These are phyloP conservation scores for Aphanocladium album DNA, from an alignment of 2,329 filamentous ascomycete species.

Conservation along the genomic window DNA sequence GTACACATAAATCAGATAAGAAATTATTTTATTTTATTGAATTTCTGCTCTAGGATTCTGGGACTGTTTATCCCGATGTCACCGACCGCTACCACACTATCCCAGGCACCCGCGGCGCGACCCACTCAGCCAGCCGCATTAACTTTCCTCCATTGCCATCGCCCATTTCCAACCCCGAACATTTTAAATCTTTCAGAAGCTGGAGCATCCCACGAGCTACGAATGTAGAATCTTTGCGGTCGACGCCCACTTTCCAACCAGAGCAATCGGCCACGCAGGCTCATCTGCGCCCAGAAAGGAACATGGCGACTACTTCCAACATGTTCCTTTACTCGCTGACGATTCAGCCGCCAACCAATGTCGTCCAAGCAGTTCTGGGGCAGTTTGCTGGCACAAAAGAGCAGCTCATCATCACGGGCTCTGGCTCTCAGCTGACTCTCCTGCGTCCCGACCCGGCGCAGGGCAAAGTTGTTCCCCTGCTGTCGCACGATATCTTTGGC, in stretches of 20 bases:
- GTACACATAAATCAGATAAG: too few species aligned
- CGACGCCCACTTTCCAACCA: slow-evolving; percentile 10
- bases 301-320: slow-evolving; percentile 95
- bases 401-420: slow-evolving; percentile 93
- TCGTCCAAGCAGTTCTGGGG: slow-evolving; percentile 86
- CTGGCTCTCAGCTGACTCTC: slow-evolving; percentile 83
- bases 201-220: slow-evolving; percentile 10
- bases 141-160: slow-evolving; percentile 13
- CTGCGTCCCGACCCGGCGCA: slow-evolving; percentile 80
- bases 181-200: slow-evolving; percentile 12
- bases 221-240: slow-evolving; percentile 12
- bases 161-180: not conserved
- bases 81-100: too few species aligned
- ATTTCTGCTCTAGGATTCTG: too few species aligned
- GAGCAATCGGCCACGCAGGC: slow-evolving; percentile 11
- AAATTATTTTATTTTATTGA: too few species aligned
- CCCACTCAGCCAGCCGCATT: slow-evolving; percentile 12
- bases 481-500: slow-evolving; percentile 92
- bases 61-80: too few species aligned
- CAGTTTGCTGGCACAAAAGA: slow-evolving; percentile 96
- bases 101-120: not conserved
- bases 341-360: slow-evolving; percentile 83
- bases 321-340: slow-evolving; percentile 99
- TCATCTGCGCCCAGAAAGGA: slow-evolving; percentile 35
- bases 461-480: slow-evolving; percentile 78